Evolutionary conservation across 768 basidiomycete species (phyloP).

Genomic region (Macrolepiota dolichaula): DNA sequence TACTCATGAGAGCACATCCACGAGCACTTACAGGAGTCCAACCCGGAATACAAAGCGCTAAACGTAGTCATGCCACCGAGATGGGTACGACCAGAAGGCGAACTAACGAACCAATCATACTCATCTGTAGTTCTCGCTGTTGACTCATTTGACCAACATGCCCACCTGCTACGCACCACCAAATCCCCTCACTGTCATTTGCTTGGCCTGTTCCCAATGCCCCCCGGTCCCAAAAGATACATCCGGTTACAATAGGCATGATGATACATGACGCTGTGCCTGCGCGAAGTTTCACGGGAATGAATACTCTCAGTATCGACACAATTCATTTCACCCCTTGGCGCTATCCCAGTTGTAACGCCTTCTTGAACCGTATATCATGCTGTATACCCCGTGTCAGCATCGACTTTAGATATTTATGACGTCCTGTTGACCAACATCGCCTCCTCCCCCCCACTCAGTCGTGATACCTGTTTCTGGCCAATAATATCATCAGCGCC

Average conservation of each 20-base stretch:
- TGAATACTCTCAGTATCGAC: no score
- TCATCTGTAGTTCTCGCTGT: neutral
- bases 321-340: no score
- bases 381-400: neutral
- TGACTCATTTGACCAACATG: neutral
- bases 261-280: no score
- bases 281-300: no score
- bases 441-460: no score
- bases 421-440: no score
- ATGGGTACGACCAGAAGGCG: neutral
- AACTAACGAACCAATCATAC: neutral
- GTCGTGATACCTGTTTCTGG: no score
- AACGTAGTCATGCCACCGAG: neutral
- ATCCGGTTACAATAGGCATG: no score
- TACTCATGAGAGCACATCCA: neutral
- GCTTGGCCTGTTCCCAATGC: no score
- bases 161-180: neutral
- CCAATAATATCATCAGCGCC: neutral
- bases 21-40: neutral
- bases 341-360: neutral
- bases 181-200: no score
- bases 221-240: no score
- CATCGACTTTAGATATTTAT: neutral
- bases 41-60: neutral
- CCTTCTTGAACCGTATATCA: neutral